These are phyloP conservation scores for Tetrapisispora taiwanensis DNA, from an alignment of 805 yeast species.

Conservation along the genomic window DNA sequence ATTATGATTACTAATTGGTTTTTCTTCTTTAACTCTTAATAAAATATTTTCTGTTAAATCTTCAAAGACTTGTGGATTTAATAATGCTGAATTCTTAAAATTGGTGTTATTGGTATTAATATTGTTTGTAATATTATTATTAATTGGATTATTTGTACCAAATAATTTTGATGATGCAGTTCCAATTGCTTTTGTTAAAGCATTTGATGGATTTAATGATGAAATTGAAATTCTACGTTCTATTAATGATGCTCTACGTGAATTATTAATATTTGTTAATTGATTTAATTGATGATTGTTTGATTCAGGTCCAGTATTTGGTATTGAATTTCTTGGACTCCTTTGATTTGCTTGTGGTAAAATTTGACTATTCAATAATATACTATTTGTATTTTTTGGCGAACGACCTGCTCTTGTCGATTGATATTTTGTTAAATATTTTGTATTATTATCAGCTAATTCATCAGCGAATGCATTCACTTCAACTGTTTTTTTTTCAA, in stretches of 20 bases:
- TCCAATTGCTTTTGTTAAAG: conserved; percentile 77
- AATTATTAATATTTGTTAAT: conserved; percentile 22
- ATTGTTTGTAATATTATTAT: conserved; percentile 12
- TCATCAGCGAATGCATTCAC: conserved; percentile 95
- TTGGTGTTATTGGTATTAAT: conserved; percentile 18
- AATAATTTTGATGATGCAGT: conserved; percentile 81
- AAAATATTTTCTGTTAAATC: conserved; percentile 27
- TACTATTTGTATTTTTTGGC: background rate
- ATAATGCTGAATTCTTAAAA: conserved; percentile 11
- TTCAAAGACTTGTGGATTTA: conserved; percentile 22
- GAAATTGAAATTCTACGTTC: conserved; percentile 60
- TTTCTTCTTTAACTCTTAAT: conserved; percentile 16
- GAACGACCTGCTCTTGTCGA: background rate
- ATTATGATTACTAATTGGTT: background rate
- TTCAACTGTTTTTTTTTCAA: conserved; percentile 89
- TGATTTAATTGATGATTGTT: background rate
- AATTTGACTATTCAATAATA: background rate
- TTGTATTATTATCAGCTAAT: conserved; percentile 36
- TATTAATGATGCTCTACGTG: conserved; percentile 51
- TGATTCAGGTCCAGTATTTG: conserved; percentile 35
- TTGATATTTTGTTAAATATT: background rate
- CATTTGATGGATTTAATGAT: conserved; percentile 68
- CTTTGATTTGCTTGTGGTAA: conserved; percentile 4
- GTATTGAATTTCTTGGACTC: conserved; percentile 26
- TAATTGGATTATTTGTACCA: conserved; percentile 34